phyloP scores from a whole-genome alignment of 768 basidiomycete genomes.

The Calocybe gangraenosa region DNA sequence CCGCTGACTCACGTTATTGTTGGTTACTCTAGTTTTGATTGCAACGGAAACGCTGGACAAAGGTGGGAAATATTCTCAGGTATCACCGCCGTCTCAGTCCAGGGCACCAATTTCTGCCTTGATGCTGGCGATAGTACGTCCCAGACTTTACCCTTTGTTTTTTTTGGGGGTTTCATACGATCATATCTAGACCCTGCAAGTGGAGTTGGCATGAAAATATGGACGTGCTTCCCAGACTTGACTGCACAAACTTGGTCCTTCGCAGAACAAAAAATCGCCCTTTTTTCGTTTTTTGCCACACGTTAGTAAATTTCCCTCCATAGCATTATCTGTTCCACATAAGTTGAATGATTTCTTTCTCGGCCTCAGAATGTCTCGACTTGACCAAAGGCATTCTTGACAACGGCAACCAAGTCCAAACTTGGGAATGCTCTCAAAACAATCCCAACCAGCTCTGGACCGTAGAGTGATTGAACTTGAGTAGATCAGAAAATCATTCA shows the following conservation, averaged over 20 bases:
- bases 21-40: neutral
- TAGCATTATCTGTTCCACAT: too few species aligned
- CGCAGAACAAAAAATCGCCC: constrained; percentile 24
- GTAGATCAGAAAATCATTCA: neutral
- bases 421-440: constrained; percentile 1
- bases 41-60: constrained; percentile 15
- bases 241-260: constrained; percentile 30
- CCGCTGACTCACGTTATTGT: too few species aligned
- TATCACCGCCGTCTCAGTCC: constrained; percentile 23
- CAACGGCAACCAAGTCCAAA: neutral
- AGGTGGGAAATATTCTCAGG: constrained; percentile 28
- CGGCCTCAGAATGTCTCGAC: neutral
- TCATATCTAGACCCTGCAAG: constrained; percentile 22
- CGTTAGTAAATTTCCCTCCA: too few species aligned
- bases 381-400: neutral
- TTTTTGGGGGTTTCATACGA: neutral
- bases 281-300: too few species aligned
- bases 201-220: constrained; percentile 29
- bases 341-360: too few species aligned
- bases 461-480: neutral
- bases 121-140: constrained; percentile 27
- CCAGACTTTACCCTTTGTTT: neutral
- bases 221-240: constrained; percentile 28
- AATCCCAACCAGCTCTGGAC: constrained; percentile 2
- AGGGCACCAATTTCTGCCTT: constrained; percentile 29